phyloP scores from a whole-genome alignment of 495 filamentous ascomycete species.

The Barbatosphaeria neglecta region DNA sequence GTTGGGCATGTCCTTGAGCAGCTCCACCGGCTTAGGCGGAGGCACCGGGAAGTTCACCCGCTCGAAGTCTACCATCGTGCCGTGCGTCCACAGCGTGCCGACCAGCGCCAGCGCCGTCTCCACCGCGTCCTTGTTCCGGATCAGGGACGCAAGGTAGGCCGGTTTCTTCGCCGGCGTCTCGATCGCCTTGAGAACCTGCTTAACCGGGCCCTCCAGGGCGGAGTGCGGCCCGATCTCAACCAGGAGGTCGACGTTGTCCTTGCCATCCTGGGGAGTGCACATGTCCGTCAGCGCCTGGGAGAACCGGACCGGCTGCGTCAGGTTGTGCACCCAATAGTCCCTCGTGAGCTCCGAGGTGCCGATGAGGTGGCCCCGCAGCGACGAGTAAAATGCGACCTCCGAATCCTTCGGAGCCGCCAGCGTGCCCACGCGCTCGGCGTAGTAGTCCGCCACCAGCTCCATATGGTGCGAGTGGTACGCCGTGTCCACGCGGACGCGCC shows the following conservation, averaged over 20 bases:
- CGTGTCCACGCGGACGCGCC: constrained; percentile 28
- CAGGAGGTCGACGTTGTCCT: constrained; percentile 8
- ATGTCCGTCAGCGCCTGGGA: constrained; percentile 16
- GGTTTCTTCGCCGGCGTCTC: constrained; percentile 1
- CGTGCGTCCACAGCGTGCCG: constrained; percentile 18
- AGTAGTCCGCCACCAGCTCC: constrained; percentile 15
- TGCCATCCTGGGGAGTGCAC: constrained; percentile 2
- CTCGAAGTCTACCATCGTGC: constrained; percentile 22
- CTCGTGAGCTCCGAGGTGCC: background rate
- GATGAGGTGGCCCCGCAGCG: constrained; percentile 1
- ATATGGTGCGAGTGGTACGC: constrained; percentile 50
- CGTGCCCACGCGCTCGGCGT: constrained; percentile 3
- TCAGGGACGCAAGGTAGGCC: constrained; percentile 12
- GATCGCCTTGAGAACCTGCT: constrained; percentile 27
- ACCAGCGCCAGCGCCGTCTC: constrained; percentile 10
- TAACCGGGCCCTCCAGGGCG: constrained; percentile 37
- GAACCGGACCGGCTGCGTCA: constrained; percentile 28
- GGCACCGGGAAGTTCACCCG: constrained; percentile 20
- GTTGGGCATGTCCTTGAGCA: constrained; percentile 25
- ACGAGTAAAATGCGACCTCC: constrained; percentile 6
- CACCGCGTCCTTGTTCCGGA: constrained; percentile 13
- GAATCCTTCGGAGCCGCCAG: background rate
- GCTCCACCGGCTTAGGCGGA: background rate
- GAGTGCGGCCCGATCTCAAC: constrained; percentile 50
- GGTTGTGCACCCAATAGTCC: constrained; percentile 25